These are phyloP conservation scores for Stachybotrys chartarum DNA, from an alignment of 2,329 filamentous ascomycete genomes.

Conservation along the genomic window DNA sequence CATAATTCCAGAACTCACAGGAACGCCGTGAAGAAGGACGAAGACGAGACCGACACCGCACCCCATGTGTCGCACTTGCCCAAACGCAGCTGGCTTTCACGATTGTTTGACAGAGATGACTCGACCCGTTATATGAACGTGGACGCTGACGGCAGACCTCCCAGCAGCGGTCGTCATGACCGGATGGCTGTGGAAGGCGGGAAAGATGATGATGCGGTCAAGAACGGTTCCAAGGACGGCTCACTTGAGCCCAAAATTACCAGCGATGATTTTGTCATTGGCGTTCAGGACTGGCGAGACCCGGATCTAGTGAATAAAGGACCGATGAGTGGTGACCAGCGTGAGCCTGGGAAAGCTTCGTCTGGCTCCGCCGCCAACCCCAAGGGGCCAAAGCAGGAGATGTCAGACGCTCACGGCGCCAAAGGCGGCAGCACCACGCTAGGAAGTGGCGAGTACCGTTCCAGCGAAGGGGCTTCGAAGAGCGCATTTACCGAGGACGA, in stretches of 20 bases:
- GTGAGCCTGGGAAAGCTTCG: conserved; percentile 1
- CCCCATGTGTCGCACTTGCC: background rate
- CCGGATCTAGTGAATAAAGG: conserved; percentile 44
- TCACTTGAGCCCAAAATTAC: conserved; percentile 5
- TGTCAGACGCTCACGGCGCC: conserved; percentile 22
- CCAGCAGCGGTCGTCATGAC: background rate
- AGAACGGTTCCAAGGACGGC: conserved; percentile 10
- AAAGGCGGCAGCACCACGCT: conserved; percentile 64
- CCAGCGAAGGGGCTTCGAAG: background rate
- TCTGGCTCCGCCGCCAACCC: background rate
- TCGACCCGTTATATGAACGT: background rate
- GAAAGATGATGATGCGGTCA: conserved; percentile 7
- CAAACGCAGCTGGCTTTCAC: background rate
- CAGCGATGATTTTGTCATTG: conserved; percentile 61
- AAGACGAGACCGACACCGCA: background rate
- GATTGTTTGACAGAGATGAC: background rate
- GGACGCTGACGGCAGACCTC: background rate
- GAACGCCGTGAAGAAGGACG: conserved; percentile 2
- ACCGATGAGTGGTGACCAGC: background rate
- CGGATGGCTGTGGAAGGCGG: background rate
- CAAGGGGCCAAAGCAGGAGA: background rate
- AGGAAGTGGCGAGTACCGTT: conserved; percentile 62
- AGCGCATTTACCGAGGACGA: too few species aligned
- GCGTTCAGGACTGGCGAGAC: conserved; percentile 82
- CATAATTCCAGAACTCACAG: conserved; percentile 27